phyloP scores from a whole-genome alignment of 2,329 filamentous ascomycete genomes.

The Penicillium rolfsii region DNA sequence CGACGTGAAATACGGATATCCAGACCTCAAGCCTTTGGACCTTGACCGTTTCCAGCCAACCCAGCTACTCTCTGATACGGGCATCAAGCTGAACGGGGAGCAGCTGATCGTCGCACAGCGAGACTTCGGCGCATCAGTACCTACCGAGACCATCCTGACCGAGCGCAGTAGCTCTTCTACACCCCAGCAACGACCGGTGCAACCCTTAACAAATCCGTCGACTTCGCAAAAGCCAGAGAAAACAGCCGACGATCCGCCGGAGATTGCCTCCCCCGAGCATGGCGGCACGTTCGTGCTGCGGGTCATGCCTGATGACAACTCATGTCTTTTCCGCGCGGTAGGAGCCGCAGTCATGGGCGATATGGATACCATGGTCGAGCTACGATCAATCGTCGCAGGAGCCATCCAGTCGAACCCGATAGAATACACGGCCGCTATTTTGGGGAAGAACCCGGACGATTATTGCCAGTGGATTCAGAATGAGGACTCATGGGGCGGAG shows the following conservation, averaged over 20 bases:
- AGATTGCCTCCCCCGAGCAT: slow-evolving; percentile 61
- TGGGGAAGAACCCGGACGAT: slow-evolving; percentile 71
- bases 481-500: slow-evolving; percentile 85
- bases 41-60: slow-evolving; percentile 57
- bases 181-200: slow-evolving; percentile 13
- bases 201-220: slow-evolving; percentile 29
- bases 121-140: slow-evolving; percentile 35
- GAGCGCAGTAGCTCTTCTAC: slow-evolving; percentile 14
- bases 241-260: slow-evolving; percentile 62
- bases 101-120: slow-evolving; percentile 66
- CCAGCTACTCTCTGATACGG: slow-evolving; percentile 58
- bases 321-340: slow-evolving; percentile 89
- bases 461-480: slow-evolving; percentile 84
- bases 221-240: slow-evolving; percentile 49
- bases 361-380: slow-evolving; percentile 68
- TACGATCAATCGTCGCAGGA: slow-evolving; percentile 77
- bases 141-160: slow-evolving; percentile 6
- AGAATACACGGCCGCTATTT: slow-evolving; percentile 73
- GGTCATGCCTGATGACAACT: slow-evolving; percentile 97
- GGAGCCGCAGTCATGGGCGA: slow-evolving; percentile 74
- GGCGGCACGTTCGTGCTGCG: slow-evolving; percentile 70
- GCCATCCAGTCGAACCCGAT: slow-evolving; percentile 74
- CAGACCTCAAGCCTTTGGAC: slow-evolving; percentile 68
- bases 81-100: slow-evolving; percentile 67
- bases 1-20: slow-evolving; percentile 82